phyloP scores from a whole-genome alignment of 2,329 filamentous ascomycete species.

The Aurifilum marmelostoma region DNA sequence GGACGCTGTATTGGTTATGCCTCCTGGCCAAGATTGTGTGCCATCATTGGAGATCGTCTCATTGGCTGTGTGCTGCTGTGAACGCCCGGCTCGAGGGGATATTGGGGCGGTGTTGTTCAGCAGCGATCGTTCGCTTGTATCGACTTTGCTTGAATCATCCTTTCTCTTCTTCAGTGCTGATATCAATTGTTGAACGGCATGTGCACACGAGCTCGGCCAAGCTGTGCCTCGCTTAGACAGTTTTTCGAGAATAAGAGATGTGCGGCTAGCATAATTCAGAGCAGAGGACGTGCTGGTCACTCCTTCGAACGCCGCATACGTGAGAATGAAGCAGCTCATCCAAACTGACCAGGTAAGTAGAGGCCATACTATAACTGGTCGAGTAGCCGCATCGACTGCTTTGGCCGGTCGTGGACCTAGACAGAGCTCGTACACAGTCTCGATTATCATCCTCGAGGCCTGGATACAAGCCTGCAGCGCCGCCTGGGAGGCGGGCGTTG shows the following conservation, averaged over 20 bases:
- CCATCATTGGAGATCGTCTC: neutral
- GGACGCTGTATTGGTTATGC: neutral
- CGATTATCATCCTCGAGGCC: slow-evolving; percentile 30
- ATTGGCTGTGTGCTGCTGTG: neutral
- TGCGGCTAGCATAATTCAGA: slow-evolving; percentile 29
- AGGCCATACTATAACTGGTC: slow-evolving; percentile 29
- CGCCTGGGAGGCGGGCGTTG: slow-evolving; percentile 30
- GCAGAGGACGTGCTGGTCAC: slow-evolving; percentile 30
- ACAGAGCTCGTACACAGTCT: slow-evolving; percentile 19
- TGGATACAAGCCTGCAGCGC: slow-evolving; percentile 32
- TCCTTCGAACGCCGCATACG: slow-evolving; percentile 31
- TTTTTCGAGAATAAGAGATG: slow-evolving; percentile 27
- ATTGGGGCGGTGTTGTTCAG: neutral
- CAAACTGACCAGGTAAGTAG: slow-evolving; percentile 32
- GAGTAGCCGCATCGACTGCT: neutral
- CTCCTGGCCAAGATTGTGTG: neutral
- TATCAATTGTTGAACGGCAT: slow-evolving; percentile 29
- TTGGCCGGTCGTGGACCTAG: neutral
- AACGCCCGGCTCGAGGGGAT: neutral
- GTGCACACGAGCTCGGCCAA: slow-evolving; percentile 31
- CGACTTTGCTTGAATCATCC: neutral
- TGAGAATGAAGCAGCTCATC: slow-evolving; percentile 33
- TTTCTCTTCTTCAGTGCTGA: slow-evolving; percentile 27
- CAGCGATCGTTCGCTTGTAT: neutral
- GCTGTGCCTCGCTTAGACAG: slow-evolving; percentile 29